A percentile compares a stretch with the other conserved stretches of the same genome.
These are phyloP conservation scores for Nidularia sp. DNA, from an alignment of 768 basidiomycete genomes.

Conservation along the genomic window DNA sequence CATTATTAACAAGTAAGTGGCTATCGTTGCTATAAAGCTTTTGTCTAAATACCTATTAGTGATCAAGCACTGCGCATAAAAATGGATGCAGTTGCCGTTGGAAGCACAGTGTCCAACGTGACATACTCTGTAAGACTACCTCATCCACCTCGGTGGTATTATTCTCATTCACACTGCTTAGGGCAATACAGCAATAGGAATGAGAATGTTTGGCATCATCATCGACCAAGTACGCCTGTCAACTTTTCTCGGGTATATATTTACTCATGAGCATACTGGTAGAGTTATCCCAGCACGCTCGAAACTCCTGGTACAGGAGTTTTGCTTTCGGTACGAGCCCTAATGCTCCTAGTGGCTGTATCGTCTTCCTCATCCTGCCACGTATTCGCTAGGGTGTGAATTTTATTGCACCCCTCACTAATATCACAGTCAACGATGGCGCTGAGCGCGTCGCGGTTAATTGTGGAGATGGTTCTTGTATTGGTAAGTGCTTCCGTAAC, in stretches of 20 bases:
- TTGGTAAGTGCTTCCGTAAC: conserved; percentile 23
- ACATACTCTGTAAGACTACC: conserved; percentile 37
- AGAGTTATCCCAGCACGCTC: conserved; percentile 54
- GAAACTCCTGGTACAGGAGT: conserved; percentile 56
- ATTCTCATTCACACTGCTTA: conserved; percentile 9
- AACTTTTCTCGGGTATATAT: not conserved
- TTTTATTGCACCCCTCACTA: conserved; percentile 37
- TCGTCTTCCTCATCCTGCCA: not conserved
- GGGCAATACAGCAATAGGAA: conserved; percentile 50
- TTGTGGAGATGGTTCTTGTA: conserved; percentile 50
- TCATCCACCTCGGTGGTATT: not conserved
- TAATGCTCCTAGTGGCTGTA: not conserved
- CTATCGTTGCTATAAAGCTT: not conserved
- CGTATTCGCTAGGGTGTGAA: conserved; percentile 36
- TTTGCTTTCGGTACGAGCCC: conserved; percentile 43
- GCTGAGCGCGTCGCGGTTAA: conserved; percentile 50
- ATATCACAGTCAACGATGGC: conserved; percentile 32
- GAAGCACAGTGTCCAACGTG: conserved; percentile 43
- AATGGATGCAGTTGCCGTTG: conserved; percentile 38
- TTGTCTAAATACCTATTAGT: conserved; percentile 17
- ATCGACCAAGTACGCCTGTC: conserved; percentile 46
- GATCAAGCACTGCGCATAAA: conserved; percentile 62
- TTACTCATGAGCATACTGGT: not conserved
- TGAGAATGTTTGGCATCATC: conserved; percentile 48
- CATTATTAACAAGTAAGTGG: conserved; percentile 45